These are phyloP conservation scores for Acer negundo DNA, from an alignment of 345 rosid genomes.

Conservation along the genomic window DNA sequence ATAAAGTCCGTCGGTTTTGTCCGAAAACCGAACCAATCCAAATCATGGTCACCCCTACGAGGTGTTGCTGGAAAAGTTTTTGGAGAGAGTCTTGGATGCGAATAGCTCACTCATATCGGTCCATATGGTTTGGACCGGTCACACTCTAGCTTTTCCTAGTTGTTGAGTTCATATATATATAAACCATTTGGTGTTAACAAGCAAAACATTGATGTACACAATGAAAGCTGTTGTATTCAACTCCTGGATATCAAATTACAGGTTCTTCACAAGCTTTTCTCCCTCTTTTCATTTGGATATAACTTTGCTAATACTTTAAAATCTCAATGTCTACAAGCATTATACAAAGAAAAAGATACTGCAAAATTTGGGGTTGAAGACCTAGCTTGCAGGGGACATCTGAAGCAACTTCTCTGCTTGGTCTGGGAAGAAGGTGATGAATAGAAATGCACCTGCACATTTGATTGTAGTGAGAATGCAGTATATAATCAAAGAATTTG, in stretches of 20 bases:
- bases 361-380: slow-evolving; percentile 20
- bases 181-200: background rate
- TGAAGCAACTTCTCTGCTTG: slow-evolving; percentile 79
- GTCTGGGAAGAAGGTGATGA: slow-evolving; percentile 84
- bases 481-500: background rate
- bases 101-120: no score
- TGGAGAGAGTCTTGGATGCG: no score
- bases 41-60: no score
- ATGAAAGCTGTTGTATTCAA: background rate
- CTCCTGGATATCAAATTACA: background rate
- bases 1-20: no score
- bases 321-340: slow-evolving; percentile 2
- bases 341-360: background rate
- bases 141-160: background rate
- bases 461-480: background rate
- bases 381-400: slow-evolving; percentile 53
- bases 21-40: no score
- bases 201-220: background rate
- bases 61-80: no score
- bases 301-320: background rate
- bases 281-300: background rate
- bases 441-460: slow-evolving; percentile 80
- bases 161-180: background rate
- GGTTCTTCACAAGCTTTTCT: background rate
- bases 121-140: background rate